Base-by-base conservation (phyloP, 345 rosid species). In the Crucihimalaya himalaica region DNA sequence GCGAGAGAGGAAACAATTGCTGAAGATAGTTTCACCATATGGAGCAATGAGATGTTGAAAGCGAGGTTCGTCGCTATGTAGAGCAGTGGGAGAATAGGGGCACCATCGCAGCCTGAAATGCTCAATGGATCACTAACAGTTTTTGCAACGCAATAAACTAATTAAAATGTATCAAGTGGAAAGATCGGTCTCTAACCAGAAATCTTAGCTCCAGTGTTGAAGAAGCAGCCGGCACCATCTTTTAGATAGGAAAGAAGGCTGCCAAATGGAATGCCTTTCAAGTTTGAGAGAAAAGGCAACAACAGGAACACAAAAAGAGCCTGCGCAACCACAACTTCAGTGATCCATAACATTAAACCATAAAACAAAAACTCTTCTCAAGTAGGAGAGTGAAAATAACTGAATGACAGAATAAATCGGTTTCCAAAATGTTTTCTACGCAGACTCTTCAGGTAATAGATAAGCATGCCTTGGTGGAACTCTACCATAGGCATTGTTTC, bases 191-290 rank as follows among this genome's bases (percentile, higher is more conserved):
- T 73, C 90, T 88, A 79, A 81, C 96, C 93, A 72, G 87, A 51
- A 64, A 70, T 56, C 56, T 71, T 79, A 51, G 79, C 74, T 82
- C 89, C 91, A 57, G 57, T 77, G 63, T 93, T 90, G 32, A 90
- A 65, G 77, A 93, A 85, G 85, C 98, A 90, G 57, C 89, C 89
- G 59, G 89, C 90, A 72, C 97, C 98, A 81, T 84, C 81, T 83
- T 79, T 90, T 46, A 93, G 70, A 79, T 88, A 89, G 0, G 68
- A 61, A 68, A 88, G 96, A 77, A 93, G 88, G 77, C 84, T 80
- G 3, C 77, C 65, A 72, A 88, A 85, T 27, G 91, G 88, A 78
- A 88, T 89, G 61, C 98, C 97, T 82, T 83, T 88, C 84, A 93
- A 74, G 82, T 82, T 93, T 69, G 97, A 90, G 63, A 93, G 79